These are phyloP conservation scores for Kwoniella pini DNA, from an alignment of 768 basidiomycete genomes.

Conservation along the genomic window DNA sequence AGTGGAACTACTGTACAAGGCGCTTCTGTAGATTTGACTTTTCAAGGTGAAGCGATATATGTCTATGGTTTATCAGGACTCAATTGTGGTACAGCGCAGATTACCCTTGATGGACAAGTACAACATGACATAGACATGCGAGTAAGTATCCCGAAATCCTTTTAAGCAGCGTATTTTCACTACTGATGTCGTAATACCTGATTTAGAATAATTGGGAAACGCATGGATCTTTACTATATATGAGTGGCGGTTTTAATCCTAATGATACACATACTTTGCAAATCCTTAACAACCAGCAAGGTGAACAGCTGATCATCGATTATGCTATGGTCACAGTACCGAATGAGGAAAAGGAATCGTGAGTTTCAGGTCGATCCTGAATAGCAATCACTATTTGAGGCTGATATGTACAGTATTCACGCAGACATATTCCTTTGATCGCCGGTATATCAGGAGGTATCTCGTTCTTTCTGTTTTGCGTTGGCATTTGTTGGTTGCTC, in stretches of 20 bases:
- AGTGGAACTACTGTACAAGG: constrained; percentile 11
- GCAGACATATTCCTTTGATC: constrained; percentile 3
- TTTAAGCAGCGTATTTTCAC: too few species aligned
- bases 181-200: neutral
- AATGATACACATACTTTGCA: constrained; percentile 12
- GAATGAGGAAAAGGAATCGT: neutral
- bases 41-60: constrained; percentile 24
- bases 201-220: constrained; percentile 26
- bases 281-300: constrained; percentile 17
- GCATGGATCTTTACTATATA: constrained; percentile 22
- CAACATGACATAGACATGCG: constrained; percentile 19
- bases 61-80: constrained; percentile 26
- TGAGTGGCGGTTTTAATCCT: constrained; percentile 16
- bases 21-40: constrained; percentile 12
- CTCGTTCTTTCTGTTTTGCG: neutral
- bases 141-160: constrained; percentile 10
- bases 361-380: neutral
- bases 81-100: constrained; percentile 18
- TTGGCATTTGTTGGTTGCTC: neutral
- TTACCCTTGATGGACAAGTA: constrained; percentile 18
- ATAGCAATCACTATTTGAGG: neutral
- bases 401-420: neutral
- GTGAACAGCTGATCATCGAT: constrained; percentile 23
- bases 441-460: constrained; percentile 7
- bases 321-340: constrained; percentile 20